These are phyloP conservation scores for Rhexocercosporidium sp. DNA, from an alignment of 2,329 filamentous ascomycete species.

Conservation along the genomic window DNA sequence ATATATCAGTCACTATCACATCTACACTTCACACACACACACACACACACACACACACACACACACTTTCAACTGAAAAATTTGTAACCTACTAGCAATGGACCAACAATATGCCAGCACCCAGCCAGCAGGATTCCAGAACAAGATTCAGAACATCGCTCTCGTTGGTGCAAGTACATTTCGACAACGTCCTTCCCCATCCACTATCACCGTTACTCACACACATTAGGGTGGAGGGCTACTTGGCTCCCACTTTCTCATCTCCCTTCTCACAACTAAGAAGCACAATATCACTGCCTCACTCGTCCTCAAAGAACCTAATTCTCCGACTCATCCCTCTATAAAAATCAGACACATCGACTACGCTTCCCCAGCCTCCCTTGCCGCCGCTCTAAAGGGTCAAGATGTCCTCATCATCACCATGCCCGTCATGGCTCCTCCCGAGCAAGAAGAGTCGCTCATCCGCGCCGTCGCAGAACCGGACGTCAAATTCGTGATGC, in stretches of 20 bases:
- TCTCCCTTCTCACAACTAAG: constrained; percentile 41
- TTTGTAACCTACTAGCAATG: constrained; percentile 2
- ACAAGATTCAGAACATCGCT: constrained; percentile 51
- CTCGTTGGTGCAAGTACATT: constrained; percentile 52
- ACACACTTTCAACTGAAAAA: no score
- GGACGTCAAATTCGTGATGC: constrained; percentile 59
- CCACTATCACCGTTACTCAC: constrained; percentile 6
- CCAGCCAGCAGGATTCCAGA: constrained; percentile 32
- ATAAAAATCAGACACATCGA: constrained; percentile 51
- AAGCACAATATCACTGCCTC: constrained; percentile 56
- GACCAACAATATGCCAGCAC: not conserved
- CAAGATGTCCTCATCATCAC: constrained; percentile 65
- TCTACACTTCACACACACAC: no score
- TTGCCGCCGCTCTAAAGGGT: constrained; percentile 56
- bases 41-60: no score
- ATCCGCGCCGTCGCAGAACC: constrained; percentile 60
- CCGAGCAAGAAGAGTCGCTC: constrained; percentile 54
- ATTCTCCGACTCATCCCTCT: constrained; percentile 31
- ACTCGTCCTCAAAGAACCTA: constrained; percentile 51
- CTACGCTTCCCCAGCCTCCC: constrained; percentile 49
- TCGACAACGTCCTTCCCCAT: not conserved
- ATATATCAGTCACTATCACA: no score
- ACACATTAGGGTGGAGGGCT: constrained; percentile 49
- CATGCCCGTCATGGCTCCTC: constrained; percentile 49
- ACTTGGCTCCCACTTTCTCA: constrained; percentile 47